Evolutionary conservation across 2,329 filamentous ascomycete genomes (phyloP), one percentile per base, ranked within the genome.

Genomic region (Neonectria coccinea): DNA sequence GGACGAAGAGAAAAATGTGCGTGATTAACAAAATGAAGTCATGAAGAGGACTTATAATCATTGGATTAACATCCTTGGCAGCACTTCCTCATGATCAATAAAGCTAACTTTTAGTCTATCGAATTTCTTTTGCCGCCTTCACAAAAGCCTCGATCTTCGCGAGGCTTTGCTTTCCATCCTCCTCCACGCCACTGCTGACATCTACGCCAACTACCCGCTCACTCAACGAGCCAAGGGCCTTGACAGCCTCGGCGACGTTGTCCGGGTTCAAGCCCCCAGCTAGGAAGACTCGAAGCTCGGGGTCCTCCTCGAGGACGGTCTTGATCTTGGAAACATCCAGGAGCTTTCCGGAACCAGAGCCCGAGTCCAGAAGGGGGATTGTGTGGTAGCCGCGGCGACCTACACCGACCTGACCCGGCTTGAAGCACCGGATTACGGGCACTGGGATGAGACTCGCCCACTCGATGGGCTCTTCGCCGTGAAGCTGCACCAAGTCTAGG

Each of bases 141-240:
- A 98, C 84, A 79, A 99, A 99, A 4, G 86, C 88, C 67, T 84
- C 83, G 70, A 99, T 98, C 82, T 91, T 97, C 18, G 88, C 87
- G 62, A 95, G 73, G 78, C 90, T 92, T 79, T 99, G 96, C 75
- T 88, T 83, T 2, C 94, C 95, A 71, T 91, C 87, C 39, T 89
- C 89, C 80, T 98, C 96, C 2, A 99, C 94, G 0, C 97, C 97
- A 74, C 93, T 97, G 78, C 94, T 97, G 20, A 97, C 93, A 82
- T 99, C 96, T 4, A 99, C 92, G 2, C 91, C 94, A 36, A 94
- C 82, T 12, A 97, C 87, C 64, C 90, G 88, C 10, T 83, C 83
- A 27, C 83, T 83, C 10, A 88, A 77, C 7, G 86, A 82, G 0
- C 89, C 91, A 16, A 95, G 81, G 14, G 86, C 84, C 22, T 83